Percentiles rank a stretch among this genome's conserved stretches.
Evolutionary conservation across 805 yeast species (phyloP).

Genomic region (Spathaspora passalidarum): DNA sequence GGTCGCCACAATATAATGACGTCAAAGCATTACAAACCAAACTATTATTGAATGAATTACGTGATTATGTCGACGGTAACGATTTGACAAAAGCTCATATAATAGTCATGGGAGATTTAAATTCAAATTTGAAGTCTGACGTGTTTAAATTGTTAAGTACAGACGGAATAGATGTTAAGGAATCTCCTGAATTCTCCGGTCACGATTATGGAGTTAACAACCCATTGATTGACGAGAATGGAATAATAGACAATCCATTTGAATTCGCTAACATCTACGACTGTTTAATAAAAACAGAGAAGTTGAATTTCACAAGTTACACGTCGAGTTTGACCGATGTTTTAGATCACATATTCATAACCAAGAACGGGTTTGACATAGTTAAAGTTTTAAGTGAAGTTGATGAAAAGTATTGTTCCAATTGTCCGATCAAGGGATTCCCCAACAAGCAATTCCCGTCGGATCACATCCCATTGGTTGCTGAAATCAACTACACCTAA

Average conservation of each 20-base stretch:
- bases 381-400: slow-evolving; percentile 52
- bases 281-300: slow-evolving; percentile 12
- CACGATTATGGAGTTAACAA: slow-evolving; percentile 17
- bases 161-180: slow-evolving; percentile 11
- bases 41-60: slow-evolving; percentile 21
- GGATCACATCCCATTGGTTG: slow-evolving; percentile 45
- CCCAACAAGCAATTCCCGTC: slow-evolving; percentile 62
- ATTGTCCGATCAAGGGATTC: slow-evolving; percentile 33
- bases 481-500: slow-evolving; percentile 15
- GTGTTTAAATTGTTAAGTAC: slow-evolving; percentile 45
- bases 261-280: slow-evolving; percentile 15
- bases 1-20: slow-evolving; percentile 49
- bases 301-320: slow-evolving; percentile 29
- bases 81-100: slow-evolving; percentile 21
- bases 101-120: slow-evolving; percentile 56
- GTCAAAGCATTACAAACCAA: slow-evolving; percentile 54
- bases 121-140: slow-evolving; percentile 48
- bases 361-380: slow-evolving; percentile 35
- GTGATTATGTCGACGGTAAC: slow-evolving; percentile 9
- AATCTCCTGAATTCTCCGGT: slow-evolving; percentile 11
- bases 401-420: slow-evolving; percentile 26
- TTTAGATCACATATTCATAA: slow-evolving; percentile 59
- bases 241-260: slow-evolving; percentile 15
- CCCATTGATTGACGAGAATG: slow-evolving; percentile 7
- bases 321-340: slow-evolving; percentile 49